These are phyloP conservation scores for Ceratocystis cacaofunesta DNA, from an alignment of 2,329 filamentous ascomycete genomes.

Conservation along the genomic window DNA sequence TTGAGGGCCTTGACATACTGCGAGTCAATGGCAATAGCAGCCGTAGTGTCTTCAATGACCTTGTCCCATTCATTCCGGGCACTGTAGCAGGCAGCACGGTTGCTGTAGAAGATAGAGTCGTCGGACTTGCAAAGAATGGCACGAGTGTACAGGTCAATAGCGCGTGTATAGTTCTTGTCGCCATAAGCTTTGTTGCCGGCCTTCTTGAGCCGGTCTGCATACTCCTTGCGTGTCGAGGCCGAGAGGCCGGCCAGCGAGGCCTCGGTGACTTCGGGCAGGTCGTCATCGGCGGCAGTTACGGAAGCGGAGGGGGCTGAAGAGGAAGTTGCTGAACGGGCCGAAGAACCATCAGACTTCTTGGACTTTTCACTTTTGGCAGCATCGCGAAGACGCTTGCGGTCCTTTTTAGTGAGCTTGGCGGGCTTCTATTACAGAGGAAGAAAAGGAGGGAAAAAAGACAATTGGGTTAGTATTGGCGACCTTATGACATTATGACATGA, in stretches of 20 bases:
- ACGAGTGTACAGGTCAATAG: conserved; percentile 89
- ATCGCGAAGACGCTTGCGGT: conserved; percentile 62
- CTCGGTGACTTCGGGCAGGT: conserved; percentile 54
- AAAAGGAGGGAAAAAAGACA: too few relatives aligned
- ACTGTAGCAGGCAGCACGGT: conserved; percentile 94
- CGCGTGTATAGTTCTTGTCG: conserved; percentile 80
- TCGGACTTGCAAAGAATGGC: conserved; percentile 95
- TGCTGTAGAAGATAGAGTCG: conserved; percentile 97
- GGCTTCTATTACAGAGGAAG: conserved; percentile 29
- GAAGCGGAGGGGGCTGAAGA: conserved; percentile 9
- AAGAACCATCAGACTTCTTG: conserved; percentile 7
- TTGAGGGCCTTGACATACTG: conserved; percentile 98
- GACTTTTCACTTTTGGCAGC: conserved; percentile 32
- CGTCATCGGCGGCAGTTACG: conserved; percentile 40
- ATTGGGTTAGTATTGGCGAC: too few relatives aligned
- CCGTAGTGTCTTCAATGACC: conserved; percentile 92
- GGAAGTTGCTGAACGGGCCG: conserved; percentile 9
- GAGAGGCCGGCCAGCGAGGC: conserved; percentile 36
- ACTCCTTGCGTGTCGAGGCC: conserved; percentile 62
- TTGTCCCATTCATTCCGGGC: conserved; percentile 86
- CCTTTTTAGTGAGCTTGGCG: conserved; percentile 73
- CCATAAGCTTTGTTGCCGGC: conserved; percentile 94
- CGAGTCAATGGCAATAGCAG: conserved; percentile 80
- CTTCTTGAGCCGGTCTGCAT: conserved; percentile 82
- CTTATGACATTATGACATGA: too few relatives aligned